Conservation (phyloP, 257 asterid species). For the Jasminum sambac region DNA sequence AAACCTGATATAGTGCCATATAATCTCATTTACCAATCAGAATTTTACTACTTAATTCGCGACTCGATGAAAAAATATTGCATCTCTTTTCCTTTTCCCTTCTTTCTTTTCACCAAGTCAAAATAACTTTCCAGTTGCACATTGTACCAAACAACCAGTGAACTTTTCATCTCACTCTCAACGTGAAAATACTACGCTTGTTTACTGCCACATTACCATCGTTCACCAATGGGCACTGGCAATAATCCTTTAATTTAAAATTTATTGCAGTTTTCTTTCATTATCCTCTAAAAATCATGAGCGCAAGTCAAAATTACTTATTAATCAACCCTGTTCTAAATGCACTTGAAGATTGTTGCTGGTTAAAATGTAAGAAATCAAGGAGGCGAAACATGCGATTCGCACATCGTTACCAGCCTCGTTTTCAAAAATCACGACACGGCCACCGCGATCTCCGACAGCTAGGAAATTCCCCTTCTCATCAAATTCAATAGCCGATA, state of each 20-base stretch:
- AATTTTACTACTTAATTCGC: conserved; percentile 10
- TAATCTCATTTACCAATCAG: conserved; percentile 20
- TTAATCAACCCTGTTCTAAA: not conserved
- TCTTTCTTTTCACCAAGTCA: not conserved
- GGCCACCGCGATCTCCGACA: conserved; percentile 88
- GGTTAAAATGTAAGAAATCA: not conserved
- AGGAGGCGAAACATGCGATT: conserved; percentile 5
- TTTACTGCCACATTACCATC: not conserved
- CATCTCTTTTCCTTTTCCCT: too few species aligned
- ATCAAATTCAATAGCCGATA: conserved; percentile 74
- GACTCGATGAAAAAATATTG: not conserved
- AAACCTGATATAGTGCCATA: not conserved
- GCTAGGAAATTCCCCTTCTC: conserved; percentile 68
- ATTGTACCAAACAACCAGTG: not conserved
- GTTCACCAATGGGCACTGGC: not conserved
- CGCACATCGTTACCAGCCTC: conserved; percentile 59
- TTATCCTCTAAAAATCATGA: too few species aligned
- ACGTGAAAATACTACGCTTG: not conserved
- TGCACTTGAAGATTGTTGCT: not conserved
- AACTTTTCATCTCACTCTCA: not conserved
- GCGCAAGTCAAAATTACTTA: too few species aligned
- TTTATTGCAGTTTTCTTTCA: not conserved
- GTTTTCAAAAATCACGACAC: conserved; percentile 63
- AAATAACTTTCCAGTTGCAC: not conserved
- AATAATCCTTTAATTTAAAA: not conserved